Conservation (phyloP, 345 rosid species). For the Melastoma malabathricum region DNA sequence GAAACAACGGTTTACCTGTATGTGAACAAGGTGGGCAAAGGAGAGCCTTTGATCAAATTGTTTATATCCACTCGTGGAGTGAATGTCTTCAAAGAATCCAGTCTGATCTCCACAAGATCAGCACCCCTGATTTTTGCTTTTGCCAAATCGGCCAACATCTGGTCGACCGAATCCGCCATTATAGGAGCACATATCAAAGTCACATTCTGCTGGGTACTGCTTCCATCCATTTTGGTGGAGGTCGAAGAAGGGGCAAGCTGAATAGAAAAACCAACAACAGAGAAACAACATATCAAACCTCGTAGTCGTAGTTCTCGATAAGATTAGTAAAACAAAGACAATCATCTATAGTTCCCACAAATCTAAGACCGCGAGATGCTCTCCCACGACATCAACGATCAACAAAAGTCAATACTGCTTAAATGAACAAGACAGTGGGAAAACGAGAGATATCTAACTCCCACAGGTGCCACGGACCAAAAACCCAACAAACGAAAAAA, state of each 20-base stretch:
- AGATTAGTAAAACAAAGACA: too few relatives aligned
- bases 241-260: constrained; percentile 29
- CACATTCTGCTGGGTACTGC: constrained; percentile 24
- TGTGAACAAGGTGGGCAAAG: constrained; percentile 75
- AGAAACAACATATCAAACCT: background rate
- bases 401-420: too few relatives aligned
- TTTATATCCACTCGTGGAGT: constrained; percentile 31
- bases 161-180: constrained; percentile 51
- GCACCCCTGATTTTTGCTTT: constrained; percentile 61
- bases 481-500: too few relatives aligned
- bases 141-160: constrained; percentile 31
- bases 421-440: too few relatives aligned
- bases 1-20: constrained; percentile 39
- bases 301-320: background rate
- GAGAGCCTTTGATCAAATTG: constrained; percentile 37
- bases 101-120: constrained; percentile 76
- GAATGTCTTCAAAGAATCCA: constrained; percentile 49
- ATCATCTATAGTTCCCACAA: too few relatives aligned
- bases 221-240: constrained; percentile 16
- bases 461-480: too few relatives aligned
- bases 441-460: too few relatives aligned
- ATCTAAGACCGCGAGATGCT: too few relatives aligned
- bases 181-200: constrained; percentile 71
- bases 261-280: background rate
- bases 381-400: too few relatives aligned